Base-by-base conservation (phyloP, 1,284 basidiomycete species). In the Fomes fomentarius region DNA sequence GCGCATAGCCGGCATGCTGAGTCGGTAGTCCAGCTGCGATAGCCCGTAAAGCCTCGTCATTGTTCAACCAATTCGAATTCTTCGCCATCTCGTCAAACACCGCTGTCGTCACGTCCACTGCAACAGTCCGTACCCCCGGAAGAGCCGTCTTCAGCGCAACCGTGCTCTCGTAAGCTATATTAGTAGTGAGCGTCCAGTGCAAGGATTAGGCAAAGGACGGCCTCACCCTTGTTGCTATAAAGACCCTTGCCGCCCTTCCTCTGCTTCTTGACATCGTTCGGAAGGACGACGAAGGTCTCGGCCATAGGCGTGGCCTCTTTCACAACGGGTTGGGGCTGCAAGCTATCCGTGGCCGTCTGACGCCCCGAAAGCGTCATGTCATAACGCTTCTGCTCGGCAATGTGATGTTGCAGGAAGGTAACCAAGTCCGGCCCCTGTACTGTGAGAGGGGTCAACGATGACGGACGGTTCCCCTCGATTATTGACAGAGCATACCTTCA, bases 371-470 rank as follows among this genome's bases (percentile, higher is more conserved):
- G 84, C 2, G 79, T 74, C 2, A 79, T 68, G 61, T 92, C 90
- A n/a, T 84, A 76, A 1, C 84, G 83, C 65, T 84, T 87, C 71
- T 91, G 89, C 62, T 92, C 88, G 0, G 83, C 74, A n/a, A 92
- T 85, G 57, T 89, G 83, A 19, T 87, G 81, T 34, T 86, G 84
- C n/a, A 92, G 72, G 82, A 84, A 91, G 12, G 76, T 69, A 4
- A 90, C 82, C 1, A 92, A 77, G 53, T 92, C 87, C 46, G 85
- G 81, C 3, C 82, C 79, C n/a, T 85, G 80, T 21, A 88, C 86
- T 88, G 47, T 41, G 45, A 50, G 6, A 9, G 19, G n/a, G 4
- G 19, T 61, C 6, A 63, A 31, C 38, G 53, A 28, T 6, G 14
- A 24, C 17, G 14, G n/a, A 15, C 4, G 9, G 9, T 35, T 64